phyloP scores from a whole-genome alignment of 2,329 filamentous ascomycete genomes.

The Trichoderma guizhouense region DNA sequence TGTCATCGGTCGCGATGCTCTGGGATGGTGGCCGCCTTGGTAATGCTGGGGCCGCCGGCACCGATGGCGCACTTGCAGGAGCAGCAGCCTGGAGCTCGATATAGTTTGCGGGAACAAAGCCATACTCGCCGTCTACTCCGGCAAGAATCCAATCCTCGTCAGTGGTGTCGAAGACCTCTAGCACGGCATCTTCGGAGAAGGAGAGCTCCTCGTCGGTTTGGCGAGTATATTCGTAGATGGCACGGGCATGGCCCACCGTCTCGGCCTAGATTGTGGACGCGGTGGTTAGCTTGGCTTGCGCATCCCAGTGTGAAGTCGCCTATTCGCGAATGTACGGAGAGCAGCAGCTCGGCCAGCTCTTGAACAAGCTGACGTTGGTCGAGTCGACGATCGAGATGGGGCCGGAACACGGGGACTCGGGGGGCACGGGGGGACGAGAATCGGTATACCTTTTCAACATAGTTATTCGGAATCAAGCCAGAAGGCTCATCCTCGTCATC shows the following conservation, averaged over 20 bases:
- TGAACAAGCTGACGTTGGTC: background rate
- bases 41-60: constrained; percentile 39
- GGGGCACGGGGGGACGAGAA: background rate
- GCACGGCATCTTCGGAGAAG: constrained; percentile 80
- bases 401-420: constrained; percentile 9
- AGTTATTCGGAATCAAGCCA: constrained; percentile 89
- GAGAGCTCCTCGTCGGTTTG: constrained; percentile 98
- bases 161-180: constrained; percentile 83
- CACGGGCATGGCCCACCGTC: constrained; percentile 64
- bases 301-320: background rate
- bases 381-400: background rate
- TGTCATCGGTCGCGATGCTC: constrained; percentile 21
- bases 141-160: constrained; percentile 97
- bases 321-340: background rate
- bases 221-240: constrained; percentile 96
- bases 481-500: constrained; percentile 90
- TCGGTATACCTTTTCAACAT: constrained; percentile 74
- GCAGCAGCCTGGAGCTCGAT: constrained; percentile 65
- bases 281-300: constrained; percentile 41
- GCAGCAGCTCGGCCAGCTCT: background rate
- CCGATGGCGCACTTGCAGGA: constrained; percentile 41
- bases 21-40: constrained; percentile 42
- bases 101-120: constrained; percentile 94
- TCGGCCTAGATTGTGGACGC: constrained; percentile 25
- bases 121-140: constrained; percentile 78